Base-by-base conservation (phyloP, 2,329 filamentous ascomycete species). In the Fusarium sp. region DNA sequence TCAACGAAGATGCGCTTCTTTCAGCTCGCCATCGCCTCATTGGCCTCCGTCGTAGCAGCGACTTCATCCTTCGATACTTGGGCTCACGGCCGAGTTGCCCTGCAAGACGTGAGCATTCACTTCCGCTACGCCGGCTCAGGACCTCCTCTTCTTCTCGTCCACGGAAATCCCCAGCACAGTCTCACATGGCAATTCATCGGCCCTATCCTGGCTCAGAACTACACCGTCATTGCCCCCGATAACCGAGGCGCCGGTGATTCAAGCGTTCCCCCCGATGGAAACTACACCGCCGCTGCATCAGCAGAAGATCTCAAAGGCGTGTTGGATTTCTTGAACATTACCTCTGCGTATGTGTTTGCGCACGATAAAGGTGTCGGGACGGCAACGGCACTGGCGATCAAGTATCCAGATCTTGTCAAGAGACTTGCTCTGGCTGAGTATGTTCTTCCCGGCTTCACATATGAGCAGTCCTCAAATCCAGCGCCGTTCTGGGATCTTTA, bases 291-390 rank as follows among this genome's bases (percentile, higher is more conserved):
- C 0, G 61, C 78, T 30, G 81, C 84, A 4, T 81, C 81, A 38
- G 85, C 84, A 65, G 76, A 78, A 22, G 79, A 85, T 45, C 79
- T 84, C 11, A 81, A 81, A 30, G 80, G 78, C 17, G 70, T 86
- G 0, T 78, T 86, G 45, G 82, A 84, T 41, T 86, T 85, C 47
- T 71, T 87, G 13, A 83, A 84, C 28, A 77, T 85, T 12, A 81
- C 81, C 5, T 82, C 80, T 32, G 77, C 83, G 4, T 85, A 85
- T 65, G 81, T 87, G 0, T 82, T 86, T 69, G 78, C 82, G 1
- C 85, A 87, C 68, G 85, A 87, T 63, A 86, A 86, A 63, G 85
- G 85, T 22, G 81, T 80, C 8, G 85, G 84, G 0, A 77, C 84
- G 36, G 84, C 84, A 6, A 73, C 81, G 1, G 83, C 84, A 0